These are phyloP conservation scores for Neopestalotiopsis sp. DNA, from an alignment of 2,329 filamentous ascomycete genomes.

Conservation along the genomic window DNA sequence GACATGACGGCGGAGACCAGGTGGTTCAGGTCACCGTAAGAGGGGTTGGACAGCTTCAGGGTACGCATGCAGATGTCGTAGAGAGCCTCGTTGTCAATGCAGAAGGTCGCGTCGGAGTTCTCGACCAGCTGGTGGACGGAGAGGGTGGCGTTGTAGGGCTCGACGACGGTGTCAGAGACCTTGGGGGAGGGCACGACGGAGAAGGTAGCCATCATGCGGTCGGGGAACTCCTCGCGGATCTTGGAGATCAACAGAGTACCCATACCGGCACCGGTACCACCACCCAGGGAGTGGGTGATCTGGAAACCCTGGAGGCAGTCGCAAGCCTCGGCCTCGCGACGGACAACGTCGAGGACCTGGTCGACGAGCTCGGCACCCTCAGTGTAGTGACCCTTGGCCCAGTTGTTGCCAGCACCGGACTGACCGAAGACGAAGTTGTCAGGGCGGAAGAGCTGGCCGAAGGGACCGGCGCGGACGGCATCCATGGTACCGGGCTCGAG, in stretches of 20 bases:
- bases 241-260: constrained; percentile 99
- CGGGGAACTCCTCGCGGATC: constrained; percentile 99
- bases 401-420: constrained; percentile 99
- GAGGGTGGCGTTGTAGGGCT: constrained; percentile 99
- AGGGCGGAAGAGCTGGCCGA: constrained; percentile 98
- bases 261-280: constrained; percentile 99
- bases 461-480: constrained; percentile 95
- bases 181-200: constrained; percentile 98
- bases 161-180: constrained; percentile 99
- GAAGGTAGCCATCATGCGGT: constrained; percentile 99
- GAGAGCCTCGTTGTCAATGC: constrained; percentile 99
- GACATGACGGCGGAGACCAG: constrained; percentile 99
- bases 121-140: constrained; percentile 99
- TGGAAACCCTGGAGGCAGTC: constrained; percentile 99
- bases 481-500: constrained; percentile 99
- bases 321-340: constrained; percentile 97
- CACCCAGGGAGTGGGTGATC: constrained; percentile 99
- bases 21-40: constrained; percentile 99
- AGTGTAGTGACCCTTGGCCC: constrained; percentile 99
- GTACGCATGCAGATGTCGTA: constrained; percentile 99
- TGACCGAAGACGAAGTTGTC: constrained; percentile 99
- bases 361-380: constrained; percentile 99
- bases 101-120: constrained; percentile 99
- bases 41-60: constrained; percentile 97
- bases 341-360: constrained; percentile 96